A percentile compares a stretch with the other conserved stretches of the same genome.
These are phyloP conservation scores for Cucumis sativus DNA, from an alignment of 306 rosid genomes.

Conservation along the genomic window DNA sequence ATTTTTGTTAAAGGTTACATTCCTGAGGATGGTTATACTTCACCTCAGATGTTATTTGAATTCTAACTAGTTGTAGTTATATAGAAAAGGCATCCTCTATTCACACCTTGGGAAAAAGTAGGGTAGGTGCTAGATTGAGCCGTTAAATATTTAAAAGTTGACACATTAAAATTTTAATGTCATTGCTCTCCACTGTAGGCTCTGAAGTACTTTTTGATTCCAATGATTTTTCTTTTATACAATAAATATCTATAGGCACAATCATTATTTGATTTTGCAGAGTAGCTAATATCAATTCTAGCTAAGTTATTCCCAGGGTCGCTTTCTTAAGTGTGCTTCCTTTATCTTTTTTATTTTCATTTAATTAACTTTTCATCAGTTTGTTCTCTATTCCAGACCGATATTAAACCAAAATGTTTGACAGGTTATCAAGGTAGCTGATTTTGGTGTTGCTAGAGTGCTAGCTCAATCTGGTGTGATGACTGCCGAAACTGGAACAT, in stretches of 20 bases:
- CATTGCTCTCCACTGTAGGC: not conserved
- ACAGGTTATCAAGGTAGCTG: constrained; percentile 75
- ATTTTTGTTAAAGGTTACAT: not conserved
- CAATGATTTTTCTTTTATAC: not conserved
- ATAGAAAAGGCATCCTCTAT: constrained; percentile 33
- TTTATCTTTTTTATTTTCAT: not conserved
- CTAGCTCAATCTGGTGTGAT: constrained; percentile 52
- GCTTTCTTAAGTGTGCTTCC: not conserved
- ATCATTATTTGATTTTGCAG: not conserved
- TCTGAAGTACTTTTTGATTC: not conserved
- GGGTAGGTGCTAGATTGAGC: not conserved
- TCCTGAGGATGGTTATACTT: not conserved
- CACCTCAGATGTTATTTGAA: not conserved
- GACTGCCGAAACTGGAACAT: constrained; percentile 95
- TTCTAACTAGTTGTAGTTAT: constrained; percentile 1
- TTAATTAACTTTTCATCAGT: not conserved
- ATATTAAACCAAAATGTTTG: constrained; percentile 6
- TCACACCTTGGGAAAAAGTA: constrained; percentile 12
- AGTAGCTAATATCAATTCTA: not conserved
- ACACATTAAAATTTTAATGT: not conserved
- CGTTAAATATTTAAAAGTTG: not conserved
- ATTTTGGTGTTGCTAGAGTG: constrained; percentile 83
- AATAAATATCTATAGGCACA: not conserved
- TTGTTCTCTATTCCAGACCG: not conserved
- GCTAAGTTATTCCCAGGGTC: not conserved